Evolutionary conservation across 73 alveolate genomes (phyloP), one percentile per base, ranked within the genome.

Genomic region (Paramecium bursaria): DNA sequence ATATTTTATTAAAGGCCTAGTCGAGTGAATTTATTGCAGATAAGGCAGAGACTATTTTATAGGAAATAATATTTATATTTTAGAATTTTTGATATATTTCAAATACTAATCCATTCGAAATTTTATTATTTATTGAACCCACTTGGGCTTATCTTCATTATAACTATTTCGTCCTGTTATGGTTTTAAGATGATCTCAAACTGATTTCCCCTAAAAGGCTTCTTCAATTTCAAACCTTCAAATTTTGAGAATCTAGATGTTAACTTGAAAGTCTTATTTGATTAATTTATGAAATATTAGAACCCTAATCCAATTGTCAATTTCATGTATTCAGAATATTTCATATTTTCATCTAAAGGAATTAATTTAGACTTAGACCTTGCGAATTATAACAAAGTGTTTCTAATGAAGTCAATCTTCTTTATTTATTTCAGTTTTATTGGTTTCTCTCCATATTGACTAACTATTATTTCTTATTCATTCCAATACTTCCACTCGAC

Each of bases 181-280:
- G 82, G 82, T 33, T 31, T 13, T 39, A 67, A 67, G 17, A 42
- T 13, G 19, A 67, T 6, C 44, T 31, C 7, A 67, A 15, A 67
- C n/a, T 39, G n/a, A 67, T 67, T 67, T 42, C 82, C 89, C 42
- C 89, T 79, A 22, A 53, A 52, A 33, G 89, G 88, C 22, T 79
- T 79, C n/a, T 33, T 54, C 21, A 79, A 54, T 55, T 79, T 79
- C 23, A 79, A 5, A 5, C 89, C 89, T 1, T 1, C n/a, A 39
- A 26, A 29, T 3, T 54, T 17, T 3, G 50, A 6, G 50, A 79
- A 54, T 10, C 26, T 1, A 2, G 54, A 13, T 42, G 4, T 19
- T 1, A 79, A 21, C 21, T 53, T 15, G 10, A 50, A 19, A 13
- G 52, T 11, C 5, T 42, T 23, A 4, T 52, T 79, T 5, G 60